Base-by-base conservation (phyloP, 129 eudicot genomes). In the Centrapalus pauciflorus region DNA sequence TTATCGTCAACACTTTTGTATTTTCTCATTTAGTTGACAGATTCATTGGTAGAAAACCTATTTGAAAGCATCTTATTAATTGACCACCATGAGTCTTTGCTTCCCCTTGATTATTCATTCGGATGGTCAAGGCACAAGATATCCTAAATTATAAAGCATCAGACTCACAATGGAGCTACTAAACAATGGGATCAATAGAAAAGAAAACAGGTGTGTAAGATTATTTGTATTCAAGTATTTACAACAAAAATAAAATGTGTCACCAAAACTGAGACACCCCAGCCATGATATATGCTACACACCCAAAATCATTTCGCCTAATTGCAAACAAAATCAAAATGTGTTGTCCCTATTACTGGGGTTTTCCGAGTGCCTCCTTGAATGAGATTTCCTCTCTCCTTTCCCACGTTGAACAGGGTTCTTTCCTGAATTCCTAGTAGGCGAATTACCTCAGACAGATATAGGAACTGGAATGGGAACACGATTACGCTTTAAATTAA, bases 291-390 rank as follows among this genome's bases (percentile, higher is more conserved):
- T 55, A 54, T 56, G 73, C 84, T 71, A 68, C 70, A 69, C 60
- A 66, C 66, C 70, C 79, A 75, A 76, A 77, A 71, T 74, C 34
- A 38, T 82, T 75, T 77, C 46, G 60, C 41, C 66, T 35, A 43
- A 49, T 58, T 50, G 35, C 4, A 54, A 37, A n/a, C n/a, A n/a
- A n/a, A n/a, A 87, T 82, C 68, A 81, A 80, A 63, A 41, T 63
- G 35, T 58, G 63, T 55, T 76, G 25, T 81, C 84, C 74, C 84
- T 60, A 49, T 52, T 73, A 64, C 74, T 52, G 37, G 81, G 79
- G 68, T 70, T 79, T 74, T 74, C 85, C n/a, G 78, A 73, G 26
- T 80, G 87, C 64, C 85, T 81, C 71, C 79, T 88, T 43, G 92
- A 64, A 35, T 76, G 76, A 19, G 85, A 50, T 71, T 55, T 85